Percentiles rank a stretch among this genome's conserved stretches.
These are phyloP conservation scores for Leishmania guyanensis DNA, from an alignment of 208 protist genomes.

Conservation along the genomic window DNA sequence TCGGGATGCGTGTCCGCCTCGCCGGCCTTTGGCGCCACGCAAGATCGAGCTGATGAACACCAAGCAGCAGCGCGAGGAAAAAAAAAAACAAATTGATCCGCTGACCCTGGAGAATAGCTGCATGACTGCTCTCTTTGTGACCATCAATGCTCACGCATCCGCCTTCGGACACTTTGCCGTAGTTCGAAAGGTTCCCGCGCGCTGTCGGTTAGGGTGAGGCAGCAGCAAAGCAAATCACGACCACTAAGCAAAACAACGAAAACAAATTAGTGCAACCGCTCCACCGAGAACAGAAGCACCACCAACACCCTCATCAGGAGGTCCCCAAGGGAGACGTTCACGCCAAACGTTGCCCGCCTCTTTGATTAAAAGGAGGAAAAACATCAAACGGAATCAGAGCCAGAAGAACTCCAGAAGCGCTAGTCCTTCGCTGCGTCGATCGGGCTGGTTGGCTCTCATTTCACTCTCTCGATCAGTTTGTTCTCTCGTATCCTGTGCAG, in stretches of 20 bases:
- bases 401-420: too few relatives aligned
- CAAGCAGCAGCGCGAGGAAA: neutral
- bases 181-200: too few relatives aligned
- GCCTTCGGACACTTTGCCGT: too few relatives aligned
- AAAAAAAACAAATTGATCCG: neutral
- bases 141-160: too few relatives aligned
- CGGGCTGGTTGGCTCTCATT: too few relatives aligned
- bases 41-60: neutral
- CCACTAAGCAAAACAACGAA: neutral
- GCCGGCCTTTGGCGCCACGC: neutral
- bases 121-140: too few relatives aligned
- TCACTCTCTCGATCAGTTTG: too few relatives aligned
- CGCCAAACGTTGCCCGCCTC: neutral
- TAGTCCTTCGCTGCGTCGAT: neutral
- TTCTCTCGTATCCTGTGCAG: too few relatives aligned
- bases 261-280: neutral
- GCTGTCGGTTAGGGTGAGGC: too few relatives aligned
- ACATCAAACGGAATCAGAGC: neutral
- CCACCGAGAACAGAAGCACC: too few relatives aligned
- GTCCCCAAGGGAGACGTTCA: neutral
- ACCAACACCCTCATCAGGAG: neutral
- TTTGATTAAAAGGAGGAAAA: neutral
- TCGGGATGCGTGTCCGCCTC: neutral
- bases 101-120: too few relatives aligned
- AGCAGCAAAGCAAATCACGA: too few relatives aligned